These are phyloP conservation scores for Choanephora cucurbitarum DNA, from an alignment of 371 early-diverging fungal species.

Conservation along the genomic window DNA sequence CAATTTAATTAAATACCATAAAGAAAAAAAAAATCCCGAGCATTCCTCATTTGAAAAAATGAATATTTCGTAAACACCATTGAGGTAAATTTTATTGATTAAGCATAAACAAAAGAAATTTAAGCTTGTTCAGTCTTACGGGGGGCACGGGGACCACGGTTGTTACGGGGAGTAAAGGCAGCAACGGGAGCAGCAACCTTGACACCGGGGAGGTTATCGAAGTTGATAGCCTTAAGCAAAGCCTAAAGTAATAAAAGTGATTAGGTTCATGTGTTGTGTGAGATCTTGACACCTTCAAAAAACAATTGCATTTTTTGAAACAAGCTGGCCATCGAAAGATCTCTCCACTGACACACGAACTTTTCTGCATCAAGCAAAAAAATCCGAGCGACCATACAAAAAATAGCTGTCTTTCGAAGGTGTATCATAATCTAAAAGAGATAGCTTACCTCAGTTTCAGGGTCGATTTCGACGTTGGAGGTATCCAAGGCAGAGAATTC, in stretches of 20 bases:
- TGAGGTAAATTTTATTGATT: constrained; percentile 6
- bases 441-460: constrained; percentile 82
- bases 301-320: constrained; percentile 17
- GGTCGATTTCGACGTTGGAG: constrained; percentile 94
- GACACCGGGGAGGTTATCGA: constrained; percentile 81
- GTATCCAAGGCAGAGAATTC: constrained; percentile 98
- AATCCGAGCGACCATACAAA: constrained; percentile 17
- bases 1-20: not conserved
- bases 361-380: constrained; percentile 16
- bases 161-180: constrained; percentile 33
- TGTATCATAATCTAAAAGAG: constrained; percentile 17
- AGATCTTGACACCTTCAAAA: constrained; percentile 36
- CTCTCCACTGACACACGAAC: constrained; percentile 19
- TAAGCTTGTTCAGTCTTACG: constrained; percentile 30
- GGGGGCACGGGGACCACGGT: constrained; percentile 39
- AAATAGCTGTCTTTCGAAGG: constrained; percentile 2
- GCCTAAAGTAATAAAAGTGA: constrained; percentile 56
- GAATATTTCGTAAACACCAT: not conserved
- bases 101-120: constrained; percentile 10
- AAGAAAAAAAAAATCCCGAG: constrained; percentile 4
- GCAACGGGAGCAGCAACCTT: constrained; percentile 59
- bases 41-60: constrained; percentile 8
- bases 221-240: constrained; percentile 95
- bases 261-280: constrained; percentile 18
- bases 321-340: constrained; percentile 39